phyloP scores from a whole-genome alignment of 129 eudicot species.

The Chrysanthemum makinoi region DNA sequence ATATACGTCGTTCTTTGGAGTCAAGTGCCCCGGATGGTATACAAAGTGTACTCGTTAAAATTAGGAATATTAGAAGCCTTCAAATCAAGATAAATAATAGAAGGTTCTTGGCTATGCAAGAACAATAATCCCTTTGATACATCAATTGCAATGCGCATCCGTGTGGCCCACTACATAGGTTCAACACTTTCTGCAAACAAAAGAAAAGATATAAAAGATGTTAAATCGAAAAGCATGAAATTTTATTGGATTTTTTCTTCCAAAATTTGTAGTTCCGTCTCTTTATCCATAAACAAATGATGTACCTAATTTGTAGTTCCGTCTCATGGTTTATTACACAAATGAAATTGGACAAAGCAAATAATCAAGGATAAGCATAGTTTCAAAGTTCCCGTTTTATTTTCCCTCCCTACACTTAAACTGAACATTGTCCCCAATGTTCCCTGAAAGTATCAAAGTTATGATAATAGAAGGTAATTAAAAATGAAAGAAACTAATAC shows the following conservation, averaged over 20 bases:
- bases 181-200: constrained; percentile 47
- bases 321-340: no score
- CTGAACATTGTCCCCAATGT: no score
- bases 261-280: not conserved
- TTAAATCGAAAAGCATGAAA: not conserved
- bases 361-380: no score
- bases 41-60: not conserved
- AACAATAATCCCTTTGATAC: constrained; percentile 66
- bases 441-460: no score
- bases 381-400: no score
- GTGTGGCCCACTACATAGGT: constrained; percentile 60
- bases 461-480: no score
- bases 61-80: constrained; percentile 59
- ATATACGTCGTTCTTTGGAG: constrained; percentile 76
- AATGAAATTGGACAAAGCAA: no score
- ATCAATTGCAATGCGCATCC: constrained; percentile 58
- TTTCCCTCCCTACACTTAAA: no score
- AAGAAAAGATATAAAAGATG: not conserved
- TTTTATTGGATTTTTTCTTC: not conserved
- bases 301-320: no score
- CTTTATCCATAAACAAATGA: not conserved
- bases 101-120: constrained; percentile 57
- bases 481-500: no score
- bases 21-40: constrained; percentile 50
- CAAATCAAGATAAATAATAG: constrained; percentile 65